These are phyloP conservation scores for Yarrowia keelungensis DNA, from an alignment of 805 yeast genomes.

Conservation along the genomic window DNA sequence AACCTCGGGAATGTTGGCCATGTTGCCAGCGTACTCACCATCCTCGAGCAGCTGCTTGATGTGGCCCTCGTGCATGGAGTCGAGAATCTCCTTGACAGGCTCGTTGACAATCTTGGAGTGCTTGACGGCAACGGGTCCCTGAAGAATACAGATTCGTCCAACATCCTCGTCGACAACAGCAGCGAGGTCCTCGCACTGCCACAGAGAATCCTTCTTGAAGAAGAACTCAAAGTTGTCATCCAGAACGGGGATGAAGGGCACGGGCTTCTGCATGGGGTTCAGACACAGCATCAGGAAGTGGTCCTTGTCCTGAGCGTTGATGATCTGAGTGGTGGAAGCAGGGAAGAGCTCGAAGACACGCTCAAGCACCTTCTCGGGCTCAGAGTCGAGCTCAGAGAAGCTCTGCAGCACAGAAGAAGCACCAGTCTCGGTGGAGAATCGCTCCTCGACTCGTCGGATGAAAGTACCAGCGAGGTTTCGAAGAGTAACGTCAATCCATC, in stretches of 20 bases:
- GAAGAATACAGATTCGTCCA: conserved; percentile 97
- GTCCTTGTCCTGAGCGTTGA: conserved; percentile 95
- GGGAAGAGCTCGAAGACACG: conserved; percentile 73
- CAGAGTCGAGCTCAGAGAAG: conserved; percentile 65
- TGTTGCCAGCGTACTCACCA: conserved; percentile 75
- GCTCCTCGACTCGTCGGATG: conserved; percentile 95
- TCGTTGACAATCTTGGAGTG: conserved; percentile 85
- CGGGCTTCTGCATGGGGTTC: conserved; percentile 92
- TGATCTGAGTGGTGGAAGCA: conserved; percentile 76
- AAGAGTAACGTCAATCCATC: conserved; percentile 89
- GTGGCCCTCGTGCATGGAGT: conserved; percentile 89
- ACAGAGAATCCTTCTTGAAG: conserved; percentile 97
- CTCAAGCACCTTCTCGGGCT: conserved; percentile 67
- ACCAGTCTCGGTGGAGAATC: conserved; percentile 66
- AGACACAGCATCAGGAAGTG: conserved; percentile 83
- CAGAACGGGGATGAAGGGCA: conserved; percentile 94
- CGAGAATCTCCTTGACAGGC: conserved; percentile 91
- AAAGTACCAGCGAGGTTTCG: conserved; percentile 86
- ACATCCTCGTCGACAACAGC: conserved; percentile 96
- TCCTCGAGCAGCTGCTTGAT: conserved; percentile 64
- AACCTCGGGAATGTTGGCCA: conserved; percentile 77
- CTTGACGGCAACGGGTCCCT: conserved; percentile 98
- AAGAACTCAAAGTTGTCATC: conserved; percentile 93
- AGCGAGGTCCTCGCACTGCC: conserved; percentile 98
- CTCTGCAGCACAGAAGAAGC: conserved; percentile 73